A percentile compares a stretch with the other conserved stretches of the same genome.
phyloP scores from a whole-genome alignment of 768 basidiomycete genomes.

The Goffeauzyma gilvescens region DNA sequence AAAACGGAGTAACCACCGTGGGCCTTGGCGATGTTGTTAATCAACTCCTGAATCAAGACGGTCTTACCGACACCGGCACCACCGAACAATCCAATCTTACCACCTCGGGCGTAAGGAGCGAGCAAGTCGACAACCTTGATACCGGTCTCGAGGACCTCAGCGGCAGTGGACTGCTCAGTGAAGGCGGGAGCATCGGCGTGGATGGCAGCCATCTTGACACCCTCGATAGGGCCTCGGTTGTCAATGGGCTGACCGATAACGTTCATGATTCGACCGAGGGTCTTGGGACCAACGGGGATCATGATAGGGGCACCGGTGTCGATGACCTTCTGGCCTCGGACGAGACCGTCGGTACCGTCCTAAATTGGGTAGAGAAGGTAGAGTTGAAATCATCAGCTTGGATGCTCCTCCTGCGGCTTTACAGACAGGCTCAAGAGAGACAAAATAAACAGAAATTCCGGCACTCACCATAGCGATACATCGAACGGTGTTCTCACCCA shows the following conservation, averaged over 20 bases:
- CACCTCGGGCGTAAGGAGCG: slow-evolving; percentile 98
- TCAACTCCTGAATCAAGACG: slow-evolving; percentile 96
- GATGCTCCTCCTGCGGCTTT: background rate
- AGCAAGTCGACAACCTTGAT: slow-evolving; percentile 99
- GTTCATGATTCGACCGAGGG: slow-evolving; percentile 99
- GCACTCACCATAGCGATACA: slow-evolving; percentile 91
- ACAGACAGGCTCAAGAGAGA: background rate
- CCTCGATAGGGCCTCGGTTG: slow-evolving; percentile 96
- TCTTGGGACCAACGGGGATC: slow-evolving; percentile 85
- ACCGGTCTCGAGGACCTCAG: slow-evolving; percentile 97
- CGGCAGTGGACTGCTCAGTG: slow-evolving; percentile 96
- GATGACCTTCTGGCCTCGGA: slow-evolving; percentile 90
- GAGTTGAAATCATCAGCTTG: background rate
- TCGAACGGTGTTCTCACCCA: slow-evolving; percentile 97
- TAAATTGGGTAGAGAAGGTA: background rate
- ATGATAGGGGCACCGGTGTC: slow-evolving; percentile 93
- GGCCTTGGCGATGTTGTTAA: slow-evolving; percentile 99
- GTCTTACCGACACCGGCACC: slow-evolving; percentile 99
- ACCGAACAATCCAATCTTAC: slow-evolving; percentile 99
- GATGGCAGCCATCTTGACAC: slow-evolving; percentile 76
- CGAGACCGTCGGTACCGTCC: slow-evolving; percentile 99
- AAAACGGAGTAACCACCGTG: slow-evolving; percentile 99
- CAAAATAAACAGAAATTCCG: background rate
- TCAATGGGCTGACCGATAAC: slow-evolving; percentile 99
- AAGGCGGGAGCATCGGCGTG: slow-evolving; percentile 94